Evolutionary conservation across 768 basidiomycete genomes (phyloP).

Genomic region (Auriscalpium microsporum): DNA sequence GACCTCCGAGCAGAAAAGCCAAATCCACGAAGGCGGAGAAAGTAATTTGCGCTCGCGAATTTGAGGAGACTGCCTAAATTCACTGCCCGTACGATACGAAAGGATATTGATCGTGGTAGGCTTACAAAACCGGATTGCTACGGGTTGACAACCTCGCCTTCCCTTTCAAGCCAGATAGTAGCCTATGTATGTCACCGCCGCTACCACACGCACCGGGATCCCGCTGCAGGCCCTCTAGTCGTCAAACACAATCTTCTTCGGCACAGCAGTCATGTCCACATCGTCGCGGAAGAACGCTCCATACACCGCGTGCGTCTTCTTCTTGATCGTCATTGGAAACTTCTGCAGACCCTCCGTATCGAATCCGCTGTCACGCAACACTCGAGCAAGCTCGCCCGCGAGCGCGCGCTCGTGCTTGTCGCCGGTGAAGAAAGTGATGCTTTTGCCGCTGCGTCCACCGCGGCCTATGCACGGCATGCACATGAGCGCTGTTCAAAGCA

Average conservation of each 20-base stretch:
- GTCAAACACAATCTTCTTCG: slow-evolving; percentile 74
- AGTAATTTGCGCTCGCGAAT: too few relatives aligned
- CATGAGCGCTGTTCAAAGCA: background rate
- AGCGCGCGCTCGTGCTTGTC: slow-evolving; percentile 76
- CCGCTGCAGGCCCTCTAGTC: slow-evolving; percentile 3
- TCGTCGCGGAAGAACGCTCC: slow-evolving; percentile 79
- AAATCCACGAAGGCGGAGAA: too few relatives aligned
- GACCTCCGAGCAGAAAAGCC: too few relatives aligned
- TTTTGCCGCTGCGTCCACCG: slow-evolving; percentile 82
- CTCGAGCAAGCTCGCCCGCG: slow-evolving; percentile 89
- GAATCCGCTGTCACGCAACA: slow-evolving; percentile 82
- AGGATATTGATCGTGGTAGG: too few relatives aligned
- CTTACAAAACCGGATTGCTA: too few relatives aligned
- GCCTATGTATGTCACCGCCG: background rate
- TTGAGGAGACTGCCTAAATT: too few relatives aligned
- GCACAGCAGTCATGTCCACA: slow-evolving; percentile 46
- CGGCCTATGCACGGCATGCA: slow-evolving; percentile 46
- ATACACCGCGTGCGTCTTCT: slow-evolving; percentile 85
- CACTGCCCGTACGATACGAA: too few relatives aligned
- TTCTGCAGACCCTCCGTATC: slow-evolving; percentile 66
- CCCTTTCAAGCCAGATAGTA: too few relatives aligned
- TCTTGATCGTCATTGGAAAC: slow-evolving; percentile 97
- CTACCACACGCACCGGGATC: background rate
- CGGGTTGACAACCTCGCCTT: too few relatives aligned
- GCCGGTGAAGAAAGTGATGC: slow-evolving; percentile 96